These are phyloP conservation scores for Atkinsonella texensis DNA, from an alignment of 2,329 filamentous ascomycete genomes.

Conservation along the genomic window DNA sequence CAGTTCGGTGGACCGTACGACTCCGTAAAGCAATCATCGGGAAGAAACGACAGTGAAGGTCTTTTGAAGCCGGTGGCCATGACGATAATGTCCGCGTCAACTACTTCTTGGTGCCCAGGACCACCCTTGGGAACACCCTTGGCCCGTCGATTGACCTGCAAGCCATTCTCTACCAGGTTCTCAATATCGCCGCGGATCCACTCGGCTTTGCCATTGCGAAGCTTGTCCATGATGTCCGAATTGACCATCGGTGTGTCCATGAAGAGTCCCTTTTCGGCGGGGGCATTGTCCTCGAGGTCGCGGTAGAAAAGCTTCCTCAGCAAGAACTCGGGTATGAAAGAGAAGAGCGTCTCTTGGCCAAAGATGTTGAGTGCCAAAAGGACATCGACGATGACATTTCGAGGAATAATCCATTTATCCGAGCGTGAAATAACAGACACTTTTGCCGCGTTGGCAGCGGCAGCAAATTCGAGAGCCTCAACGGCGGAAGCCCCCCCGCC, in stretches of 20 bases:
- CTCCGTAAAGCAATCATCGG: constrained; percentile 57
- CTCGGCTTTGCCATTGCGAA: constrained; percentile 57
- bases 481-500: constrained; percentile 73
- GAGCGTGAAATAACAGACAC: constrained; percentile 63
- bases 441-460: constrained; percentile 51
- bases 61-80: constrained; percentile 76
- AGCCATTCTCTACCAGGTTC: constrained; percentile 48
- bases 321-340: constrained; percentile 66
- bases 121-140: constrained; percentile 67
- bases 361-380: constrained; percentile 69
- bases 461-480: constrained; percentile 71
- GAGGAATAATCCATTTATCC: constrained; percentile 80
- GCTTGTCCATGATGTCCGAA: constrained; percentile 63
- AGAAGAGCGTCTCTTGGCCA: constrained; percentile 62
- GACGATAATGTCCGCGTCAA: constrained; percentile 65
- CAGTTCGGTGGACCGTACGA: constrained; percentile 73
- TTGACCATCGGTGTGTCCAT: constrained; percentile 83
- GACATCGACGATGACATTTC: constrained; percentile 62
- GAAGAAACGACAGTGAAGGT: constrained; percentile 62
- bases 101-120: constrained; percentile 51
- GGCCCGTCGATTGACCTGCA: constrained; percentile 58
- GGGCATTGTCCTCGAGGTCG: constrained; percentile 63
- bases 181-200: constrained; percentile 77
- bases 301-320: constrained; percentile 73
- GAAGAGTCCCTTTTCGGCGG: constrained; percentile 58